A percentile compares a stretch with the other conserved stretches of the same genome.
These are phyloP conservation scores for Epichloe aotearoae DNA, from an alignment of 2,329 filamentous ascomycete genomes.

Conservation along the genomic window DNA sequence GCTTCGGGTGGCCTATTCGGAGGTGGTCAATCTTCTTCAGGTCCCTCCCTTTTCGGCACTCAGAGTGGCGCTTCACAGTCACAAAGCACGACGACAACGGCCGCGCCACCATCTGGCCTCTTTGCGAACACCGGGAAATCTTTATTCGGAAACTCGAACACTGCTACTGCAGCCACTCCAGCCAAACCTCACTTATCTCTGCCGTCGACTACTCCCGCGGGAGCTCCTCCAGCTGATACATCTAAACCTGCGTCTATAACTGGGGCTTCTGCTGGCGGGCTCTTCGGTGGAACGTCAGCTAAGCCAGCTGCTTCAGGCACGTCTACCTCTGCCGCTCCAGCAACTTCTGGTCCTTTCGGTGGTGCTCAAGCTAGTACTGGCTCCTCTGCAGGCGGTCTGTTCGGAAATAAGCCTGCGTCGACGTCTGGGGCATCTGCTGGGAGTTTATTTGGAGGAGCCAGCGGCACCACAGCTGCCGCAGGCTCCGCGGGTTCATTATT, in stretches of 20 bases:
- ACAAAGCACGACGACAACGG: slow-evolving; percentile 12
- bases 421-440: slow-evolving; percentile 10
- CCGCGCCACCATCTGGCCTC: slow-evolving; percentile 16
- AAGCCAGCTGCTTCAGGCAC: slow-evolving; percentile 10
- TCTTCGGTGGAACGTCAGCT: slow-evolving; percentile 14
- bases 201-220: slow-evolving; percentile 31
- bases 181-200: slow-evolving; percentile 10
- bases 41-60: slow-evolving; percentile 8
- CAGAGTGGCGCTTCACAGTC: slow-evolving; percentile 6
- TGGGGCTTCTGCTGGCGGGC: slow-evolving; percentile 8
- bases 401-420: slow-evolving; percentile 13
- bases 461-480: slow-evolving; percentile 10
- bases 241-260: slow-evolving; percentile 13
- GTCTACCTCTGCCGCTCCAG: slow-evolving; percentile 9
- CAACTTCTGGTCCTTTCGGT: slow-evolving; percentile 5
- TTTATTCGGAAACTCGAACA: slow-evolving; percentile 17
- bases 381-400: slow-evolving; percentile 8
- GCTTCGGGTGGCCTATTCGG: slow-evolving; percentile 15
- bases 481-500: slow-evolving; percentile 22
- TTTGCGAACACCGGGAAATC: slow-evolving; percentile 16
- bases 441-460: slow-evolving; percentile 15
- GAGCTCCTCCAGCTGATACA: slow-evolving; percentile 33
- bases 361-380: slow-evolving; percentile 11
- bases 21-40: slow-evolving; percentile 6
- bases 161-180: slow-evolving; percentile 14